Evolutionary conservation across 768 basidiomycete species (phyloP), one percentile per base, ranked within the genome.

Genomic region (Saitozyma podzolica): DNA sequence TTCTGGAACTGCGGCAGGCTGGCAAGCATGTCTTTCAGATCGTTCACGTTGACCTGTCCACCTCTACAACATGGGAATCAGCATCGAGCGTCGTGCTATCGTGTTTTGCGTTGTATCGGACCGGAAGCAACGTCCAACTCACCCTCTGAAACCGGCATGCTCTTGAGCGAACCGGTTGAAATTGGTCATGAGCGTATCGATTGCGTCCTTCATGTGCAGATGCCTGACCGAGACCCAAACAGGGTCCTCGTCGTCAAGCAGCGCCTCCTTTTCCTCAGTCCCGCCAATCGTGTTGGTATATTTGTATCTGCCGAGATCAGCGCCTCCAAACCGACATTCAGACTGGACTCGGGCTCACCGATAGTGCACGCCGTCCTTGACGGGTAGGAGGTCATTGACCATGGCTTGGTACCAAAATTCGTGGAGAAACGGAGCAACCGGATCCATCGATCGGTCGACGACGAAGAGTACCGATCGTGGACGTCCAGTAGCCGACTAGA

Each of bases 331-430:
- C 9, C 41, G 13, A 20, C 13, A 48, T 14, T 8, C n/a, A 3
- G 20, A 51, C 29, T 29, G 29, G 2, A 29, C 29, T 2, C 2
- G 2, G 42, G 83, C 91, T 59, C 68, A 95, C 92, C 85, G 87
- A 80, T 97, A 98, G 80, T 85, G 88, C 9, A 83, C 84, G 29
- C 94, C 95, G 64, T 91, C 87, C 59, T 92, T 85, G 56, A 99
- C 90, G 16, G 88, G 88, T 6, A 99, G 83, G 17, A 99, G 80
- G 78, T 99, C 96, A 70, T 93, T 92, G 54, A 89, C 89, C 96
- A 99, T 99, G 0, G 96, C 95, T 80, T 98, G 96, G 79, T 98
- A 99, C 19, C 95, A 98, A 76, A 99, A 99, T 75, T 98, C 96
- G 77, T 99, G 96, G 42, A 96, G 77, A 63, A 97, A 85, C 1